phyloP scores from a whole-genome alignment of 192 early-diverging fungal species.

The Glomus cerebriforme region DNA sequence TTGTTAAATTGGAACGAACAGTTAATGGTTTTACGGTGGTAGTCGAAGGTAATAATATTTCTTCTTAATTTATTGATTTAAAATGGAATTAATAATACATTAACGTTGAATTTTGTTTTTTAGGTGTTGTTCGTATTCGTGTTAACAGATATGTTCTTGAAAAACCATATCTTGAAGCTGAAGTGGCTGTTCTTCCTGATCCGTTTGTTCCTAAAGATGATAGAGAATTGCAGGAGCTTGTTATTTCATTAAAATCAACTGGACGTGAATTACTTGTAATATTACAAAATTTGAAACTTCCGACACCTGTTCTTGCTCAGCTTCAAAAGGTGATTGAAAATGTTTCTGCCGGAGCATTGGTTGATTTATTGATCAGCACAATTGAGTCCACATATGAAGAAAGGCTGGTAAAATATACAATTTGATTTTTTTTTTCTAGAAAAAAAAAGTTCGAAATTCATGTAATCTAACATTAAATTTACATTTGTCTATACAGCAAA shows the following conservation, averaged over 20 bases:
- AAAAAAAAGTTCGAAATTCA: too few relatives aligned
- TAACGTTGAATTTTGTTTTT: not conserved
- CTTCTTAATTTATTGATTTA: not conserved
- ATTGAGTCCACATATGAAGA: constrained; percentile 74
- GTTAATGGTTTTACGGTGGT: constrained; percentile 62
- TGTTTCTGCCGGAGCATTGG: constrained; percentile 56
- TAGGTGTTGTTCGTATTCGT: constrained; percentile 62
- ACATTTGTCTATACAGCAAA: constrained; percentile 25
- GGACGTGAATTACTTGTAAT: constrained; percentile 52
- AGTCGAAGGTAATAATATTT: constrained; percentile 56
- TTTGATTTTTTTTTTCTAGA: not conserved
- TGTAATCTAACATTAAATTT: not conserved
- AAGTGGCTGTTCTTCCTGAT: constrained; percentile 52
- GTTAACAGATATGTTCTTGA: constrained; percentile 50
- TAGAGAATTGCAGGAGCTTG: constrained; percentile 54
- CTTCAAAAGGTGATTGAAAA: constrained; percentile 66
- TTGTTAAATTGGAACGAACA: constrained; percentile 59
- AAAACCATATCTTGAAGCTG: constrained; percentile 55
- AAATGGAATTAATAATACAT: not conserved
- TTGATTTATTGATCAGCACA: constrained; percentile 70
- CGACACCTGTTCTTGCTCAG: constrained; percentile 61
- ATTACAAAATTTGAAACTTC: constrained; percentile 67
- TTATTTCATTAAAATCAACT: constrained; percentile 54
- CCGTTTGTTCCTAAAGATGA: constrained; percentile 48
- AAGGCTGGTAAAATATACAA: constrained; percentile 48